Evolutionary conservation across 2,329 filamentous ascomycete species (phyloP).

Genomic region (Ambrosiella cleistominuta): DNA sequence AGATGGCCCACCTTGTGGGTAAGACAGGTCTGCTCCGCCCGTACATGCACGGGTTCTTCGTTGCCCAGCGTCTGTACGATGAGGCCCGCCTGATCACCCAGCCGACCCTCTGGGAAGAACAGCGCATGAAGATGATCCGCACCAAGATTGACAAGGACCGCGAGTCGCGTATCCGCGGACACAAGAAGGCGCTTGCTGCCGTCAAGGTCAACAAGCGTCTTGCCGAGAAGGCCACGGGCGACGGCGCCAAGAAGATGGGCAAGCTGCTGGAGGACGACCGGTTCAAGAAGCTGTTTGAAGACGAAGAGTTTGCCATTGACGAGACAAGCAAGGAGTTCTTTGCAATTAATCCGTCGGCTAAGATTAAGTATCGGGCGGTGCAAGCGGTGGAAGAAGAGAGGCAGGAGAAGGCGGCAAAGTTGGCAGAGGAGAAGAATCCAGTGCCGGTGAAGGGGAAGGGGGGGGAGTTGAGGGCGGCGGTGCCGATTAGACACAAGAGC

Average conservation of each 20-base stretch:
- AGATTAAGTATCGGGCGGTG: slow-evolving; percentile 10
- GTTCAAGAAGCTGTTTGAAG: slow-evolving; percentile 78
- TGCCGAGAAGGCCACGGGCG: slow-evolving; percentile 54
- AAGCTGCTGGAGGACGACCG: slow-evolving; percentile 67
- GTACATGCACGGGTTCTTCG: slow-evolving; percentile 99
- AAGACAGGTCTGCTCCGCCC: slow-evolving; percentile 78
- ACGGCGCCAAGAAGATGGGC: slow-evolving; percentile 27
- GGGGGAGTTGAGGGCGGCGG: slow-evolving; percentile 10
- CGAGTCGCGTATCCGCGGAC: slow-evolving; percentile 82
- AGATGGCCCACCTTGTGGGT: slow-evolving; percentile 74
- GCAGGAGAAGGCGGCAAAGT: slow-evolving; percentile 25
- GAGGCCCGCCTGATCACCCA: slow-evolving; percentile 86
- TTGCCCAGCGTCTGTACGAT: slow-evolving; percentile 86
- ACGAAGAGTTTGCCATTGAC: slow-evolving; percentile 83
- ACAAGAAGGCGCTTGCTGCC: slow-evolving; percentile 46
- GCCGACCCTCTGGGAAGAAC: slow-evolving; percentile 84
- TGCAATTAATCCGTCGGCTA: slow-evolving; percentile 72
- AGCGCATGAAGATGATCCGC: slow-evolving; percentile 75
- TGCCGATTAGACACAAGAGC: slow-evolving; percentile 13
- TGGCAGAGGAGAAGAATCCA: slow-evolving; percentile 14
- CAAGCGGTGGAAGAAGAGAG: slow-evolving; percentile 20
- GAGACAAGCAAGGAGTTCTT: slow-evolving; percentile 77
- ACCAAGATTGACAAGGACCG: slow-evolving; percentile 95
- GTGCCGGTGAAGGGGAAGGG: slow-evolving; percentile 6
- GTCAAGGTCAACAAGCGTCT: slow-evolving; percentile 85